These are phyloP conservation scores for Microstegium vimineum DNA, from an alignment of 176 grass and related monocot species.

Conservation along the genomic window DNA sequence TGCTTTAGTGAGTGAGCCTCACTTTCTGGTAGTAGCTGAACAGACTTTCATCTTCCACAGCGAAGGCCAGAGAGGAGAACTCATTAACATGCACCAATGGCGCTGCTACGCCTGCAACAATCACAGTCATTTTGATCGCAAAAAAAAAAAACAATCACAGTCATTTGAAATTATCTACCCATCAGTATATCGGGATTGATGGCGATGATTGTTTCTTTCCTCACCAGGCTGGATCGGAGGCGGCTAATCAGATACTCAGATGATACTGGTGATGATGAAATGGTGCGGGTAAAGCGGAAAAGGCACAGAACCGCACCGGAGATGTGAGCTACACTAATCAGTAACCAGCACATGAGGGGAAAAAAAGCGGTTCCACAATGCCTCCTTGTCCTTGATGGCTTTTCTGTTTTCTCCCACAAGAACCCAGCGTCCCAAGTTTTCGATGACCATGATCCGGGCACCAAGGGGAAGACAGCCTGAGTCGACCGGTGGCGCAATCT, in stretches of 20 bases:
- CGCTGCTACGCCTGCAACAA: too few relatives aligned
- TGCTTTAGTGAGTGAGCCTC: conserved; percentile 26
- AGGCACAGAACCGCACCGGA: not conserved
- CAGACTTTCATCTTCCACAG: conserved; percentile 15
- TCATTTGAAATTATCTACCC: conserved; percentile 25
- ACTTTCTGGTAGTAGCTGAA: conserved; percentile 18
- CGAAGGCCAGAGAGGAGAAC: not conserved
- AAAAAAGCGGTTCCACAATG: conserved; percentile 31
- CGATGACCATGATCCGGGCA: not conserved
- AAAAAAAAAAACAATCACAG: too few relatives aligned
- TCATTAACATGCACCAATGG: not conserved
- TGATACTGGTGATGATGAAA: not conserved
- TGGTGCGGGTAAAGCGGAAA: conserved; percentile 28
- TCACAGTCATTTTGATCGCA: too few relatives aligned
- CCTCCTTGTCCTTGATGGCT: not conserved
- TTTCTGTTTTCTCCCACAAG: conserved; percentile 22
- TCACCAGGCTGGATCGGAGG: conserved; percentile 32
- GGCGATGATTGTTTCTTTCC: not conserved
- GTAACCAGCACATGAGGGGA: conserved; percentile 43
- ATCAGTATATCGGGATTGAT: not conserved
- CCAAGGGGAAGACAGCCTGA: not conserved
- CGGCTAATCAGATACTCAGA: conserved; percentile 28
- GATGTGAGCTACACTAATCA: conserved; percentile 53
- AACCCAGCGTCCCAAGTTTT: not conserved
- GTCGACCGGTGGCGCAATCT: not conserved